Base-by-base conservation (phyloP, 106 monocot species). In the Xerophyta viscosa region DNA sequence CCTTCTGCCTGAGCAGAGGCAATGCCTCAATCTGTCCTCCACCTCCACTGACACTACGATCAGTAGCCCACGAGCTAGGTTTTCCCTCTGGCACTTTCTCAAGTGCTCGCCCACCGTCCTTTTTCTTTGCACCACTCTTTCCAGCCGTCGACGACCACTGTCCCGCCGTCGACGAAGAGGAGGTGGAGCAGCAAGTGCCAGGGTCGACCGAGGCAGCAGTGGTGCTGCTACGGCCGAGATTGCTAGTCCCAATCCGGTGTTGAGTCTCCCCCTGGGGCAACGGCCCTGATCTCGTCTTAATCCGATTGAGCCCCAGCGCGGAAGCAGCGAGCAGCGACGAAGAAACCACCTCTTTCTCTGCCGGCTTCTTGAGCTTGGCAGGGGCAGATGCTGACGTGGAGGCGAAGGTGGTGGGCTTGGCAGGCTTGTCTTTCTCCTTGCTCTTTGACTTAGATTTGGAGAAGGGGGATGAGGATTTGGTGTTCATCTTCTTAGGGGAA, bases 221-320 rank as follows among this genome's bases (percentile, higher is more conserved):
- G 11, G 5, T 33, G 11, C 33, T 11, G 5, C 68, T 41, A 49
- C 66, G 28, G 10, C 56, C 41, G 8, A 93, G 65, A 25, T 79
- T 86, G 33, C 89, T 96, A 2, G 57, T 60, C 48, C 96, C 96
- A 4, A 82, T 61, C 66, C 26, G 81, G 71, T 84, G 46, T 10
- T 75, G 74, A 0, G 48, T 28, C n/a, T 69, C 69, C 70, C 89
- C 89, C 82, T 82, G 82, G 20, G 82, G 90, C 62, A 98, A 48
- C 24, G 86, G 89, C 33, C 96, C 89, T 37, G 96, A 98, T 86
- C 96, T 76, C 71, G 96, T 98, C 78, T 98, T 89, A 65, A 98
- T 98, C 58, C 74, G 72, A 61, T 98, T 82, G 41, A 98, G 68
- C 30, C 89, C 96, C 9, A 89, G 79, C 4, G 89, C 79, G 7